Evolutionary conservation across 2,329 filamentous ascomycete genomes (phyloP).

Genomic region (Myriosclerotinia curreyana): DNA sequence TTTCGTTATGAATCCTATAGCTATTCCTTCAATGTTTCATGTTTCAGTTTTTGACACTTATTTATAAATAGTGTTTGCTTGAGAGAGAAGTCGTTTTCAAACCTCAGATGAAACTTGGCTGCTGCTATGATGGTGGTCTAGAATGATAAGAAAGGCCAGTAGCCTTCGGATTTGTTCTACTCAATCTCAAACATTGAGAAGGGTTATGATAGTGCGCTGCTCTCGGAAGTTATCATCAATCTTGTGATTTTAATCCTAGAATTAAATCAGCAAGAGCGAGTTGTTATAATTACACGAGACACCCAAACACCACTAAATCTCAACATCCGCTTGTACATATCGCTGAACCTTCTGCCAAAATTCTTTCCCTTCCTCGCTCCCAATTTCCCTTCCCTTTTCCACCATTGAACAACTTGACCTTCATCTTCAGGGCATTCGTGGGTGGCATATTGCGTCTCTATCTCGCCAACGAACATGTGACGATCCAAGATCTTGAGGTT

Average conservation of each 20-base stretch:
- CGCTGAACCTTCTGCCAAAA: slow-evolving; percentile 1
- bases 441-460: slow-evolving; percentile 20
- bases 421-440: not conserved
- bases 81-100: not conserved
- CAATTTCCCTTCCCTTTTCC: not conserved
- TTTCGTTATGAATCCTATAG: not conserved
- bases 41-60: not conserved
- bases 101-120: not conserved
- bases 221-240: not conserved
- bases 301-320: not conserved
- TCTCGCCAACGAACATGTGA: slow-evolving; percentile 26
- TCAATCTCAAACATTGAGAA: not conserved
- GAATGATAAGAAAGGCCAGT: too few relatives aligned
- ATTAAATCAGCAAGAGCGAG: not conserved
- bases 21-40: not conserved
- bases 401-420: not conserved
- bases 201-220: not conserved
- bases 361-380: slow-evolving; percentile 2
- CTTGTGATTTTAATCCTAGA: not conserved
- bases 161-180: not conserved
- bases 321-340: not conserved
- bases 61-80: not conserved
- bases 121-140: not conserved
- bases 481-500: slow-evolving; percentile 24
- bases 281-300: not conserved